Percentiles rank a stretch among this genome's conserved stretches.
Conservation (phyloP, 495 filamentous ascomycete genomes). For the Oidiodendron maius region DNA sequence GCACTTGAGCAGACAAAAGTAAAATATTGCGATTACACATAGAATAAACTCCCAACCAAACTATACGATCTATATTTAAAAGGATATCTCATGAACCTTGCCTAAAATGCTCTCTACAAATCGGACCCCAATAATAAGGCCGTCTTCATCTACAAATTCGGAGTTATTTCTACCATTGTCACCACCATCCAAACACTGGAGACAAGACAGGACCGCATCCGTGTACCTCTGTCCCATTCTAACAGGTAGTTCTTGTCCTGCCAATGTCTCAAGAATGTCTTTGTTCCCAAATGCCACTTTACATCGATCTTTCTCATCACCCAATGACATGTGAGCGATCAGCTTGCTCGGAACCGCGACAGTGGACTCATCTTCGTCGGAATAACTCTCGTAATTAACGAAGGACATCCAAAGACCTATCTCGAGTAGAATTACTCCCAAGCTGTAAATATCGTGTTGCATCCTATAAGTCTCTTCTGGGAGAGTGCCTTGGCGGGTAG, state of each 20-base stretch:
- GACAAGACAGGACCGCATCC: slow-evolving; percentile 42
- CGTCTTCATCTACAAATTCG: slow-evolving; percentile 45
- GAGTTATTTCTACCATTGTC: slow-evolving; percentile 40
- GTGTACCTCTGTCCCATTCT: slow-evolving; percentile 46
- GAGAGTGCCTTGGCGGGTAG: slow-evolving; percentile 38
- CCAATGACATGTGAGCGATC: neutral
- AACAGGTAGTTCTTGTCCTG: slow-evolving; percentile 29
- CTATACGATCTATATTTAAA: too few species aligned
- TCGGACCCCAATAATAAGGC: slow-evolving; percentile 40
- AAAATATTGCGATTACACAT: too few species aligned
- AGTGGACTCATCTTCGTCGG: neutral
- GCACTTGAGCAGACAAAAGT: too few species aligned
- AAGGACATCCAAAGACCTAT: slow-evolving; percentile 22
- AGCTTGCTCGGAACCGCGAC: slow-evolving; percentile 1
- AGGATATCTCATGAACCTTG: slow-evolving; percentile 10
- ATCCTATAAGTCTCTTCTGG: slow-evolving; percentile 40
- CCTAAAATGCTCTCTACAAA: slow-evolving; percentile 35
- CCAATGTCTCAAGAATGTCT: slow-evolving; percentile 5
- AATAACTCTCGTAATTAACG: neutral
- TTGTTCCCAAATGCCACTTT: slow-evolving; percentile 5
- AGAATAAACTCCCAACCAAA: too few species aligned
- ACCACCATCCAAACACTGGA: slow-evolving; percentile 47
- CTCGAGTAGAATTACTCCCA: slow-evolving; percentile 45
- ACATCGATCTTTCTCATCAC: neutral
- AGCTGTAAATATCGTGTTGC: slow-evolving; percentile 61